These are phyloP conservation scores for Thraustochytrium striatum DNA, from an alignment of 352 stramenopile genomes.

Conservation along the genomic window DNA sequence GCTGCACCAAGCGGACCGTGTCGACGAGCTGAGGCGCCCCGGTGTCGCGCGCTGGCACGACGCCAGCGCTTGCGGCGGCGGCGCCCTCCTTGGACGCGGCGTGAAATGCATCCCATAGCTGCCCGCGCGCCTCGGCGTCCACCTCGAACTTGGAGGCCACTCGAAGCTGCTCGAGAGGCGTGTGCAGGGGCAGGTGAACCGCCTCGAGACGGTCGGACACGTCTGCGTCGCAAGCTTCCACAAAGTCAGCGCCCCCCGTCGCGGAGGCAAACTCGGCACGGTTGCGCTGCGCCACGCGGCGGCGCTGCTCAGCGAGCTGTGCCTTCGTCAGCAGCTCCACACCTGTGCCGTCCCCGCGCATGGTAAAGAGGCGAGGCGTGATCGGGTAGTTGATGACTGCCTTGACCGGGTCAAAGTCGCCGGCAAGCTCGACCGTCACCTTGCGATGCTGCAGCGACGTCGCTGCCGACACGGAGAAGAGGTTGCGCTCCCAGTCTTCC, in stretches of 20 bases:
- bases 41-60: too few relatives aligned
- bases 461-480: not conserved
- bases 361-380: slow-evolving; percentile 10
- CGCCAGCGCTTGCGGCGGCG: too few relatives aligned
- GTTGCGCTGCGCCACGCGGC: not conserved
- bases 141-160: not conserved
- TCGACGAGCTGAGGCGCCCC: not conserved
- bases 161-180: not conserved
- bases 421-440: not conserved
- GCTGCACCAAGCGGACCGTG: not conserved
- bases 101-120: not conserved
- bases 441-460: not conserved
- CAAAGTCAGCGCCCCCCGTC: not conserved
- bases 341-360: not conserved
- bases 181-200: not conserved
- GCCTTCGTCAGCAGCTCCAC: not conserved
- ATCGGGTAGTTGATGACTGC: slow-evolving; percentile 28
- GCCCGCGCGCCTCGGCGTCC: not conserved
- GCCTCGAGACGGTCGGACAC: not conserved
- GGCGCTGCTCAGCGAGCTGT: not conserved
- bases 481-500: slow-evolving; percentile 23
- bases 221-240: not conserved
- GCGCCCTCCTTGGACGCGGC: not conserved
- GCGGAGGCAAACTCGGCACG: not conserved
- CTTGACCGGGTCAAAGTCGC: slow-evolving; percentile 13